A percentile compares a stretch with the other conserved stretches of the same genome.
phyloP scores from a whole-genome alignment of 768 basidiomycete species.

The Pleurotus platypus region DNA sequence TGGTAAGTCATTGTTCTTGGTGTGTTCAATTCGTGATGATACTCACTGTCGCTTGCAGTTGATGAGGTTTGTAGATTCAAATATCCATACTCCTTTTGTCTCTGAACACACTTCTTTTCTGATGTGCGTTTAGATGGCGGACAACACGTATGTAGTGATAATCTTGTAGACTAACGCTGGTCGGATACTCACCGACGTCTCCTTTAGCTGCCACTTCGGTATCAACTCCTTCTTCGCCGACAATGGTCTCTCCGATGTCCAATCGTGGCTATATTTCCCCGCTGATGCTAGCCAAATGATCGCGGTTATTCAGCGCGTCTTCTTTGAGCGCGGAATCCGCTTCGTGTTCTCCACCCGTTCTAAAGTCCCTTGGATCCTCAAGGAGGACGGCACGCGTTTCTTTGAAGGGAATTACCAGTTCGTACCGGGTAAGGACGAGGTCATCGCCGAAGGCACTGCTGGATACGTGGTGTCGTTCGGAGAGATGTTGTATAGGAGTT shows the following conservation, averaged over 20 bases:
- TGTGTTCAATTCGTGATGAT: neutral
- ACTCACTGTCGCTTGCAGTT: slow-evolving; percentile 31
- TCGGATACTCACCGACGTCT: neutral
- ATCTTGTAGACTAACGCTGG: no score
- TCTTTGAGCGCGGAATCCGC: slow-evolving; percentile 79
- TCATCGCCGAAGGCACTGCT: slow-evolving; percentile 69
- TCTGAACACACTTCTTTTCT: slow-evolving; percentile 3
- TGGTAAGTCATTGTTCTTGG: slow-evolving; percentile 35
- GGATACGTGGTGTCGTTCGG: slow-evolving; percentile 87
- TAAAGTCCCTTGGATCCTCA: slow-evolving; percentile 84
- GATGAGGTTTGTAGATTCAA: slow-evolving; percentile 44
- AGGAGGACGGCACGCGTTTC: slow-evolving; percentile 66
- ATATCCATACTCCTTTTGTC: no score
- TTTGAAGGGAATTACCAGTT: slow-evolving; percentile 75
- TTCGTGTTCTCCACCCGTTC: slow-evolving; percentile 89
- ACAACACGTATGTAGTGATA: slow-evolving; percentile 42
- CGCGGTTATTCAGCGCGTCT: slow-evolving; percentile 70
- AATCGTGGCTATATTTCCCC: slow-evolving; percentile 85
- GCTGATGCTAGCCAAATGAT: slow-evolving; percentile 81
- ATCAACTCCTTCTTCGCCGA: slow-evolving; percentile 87
- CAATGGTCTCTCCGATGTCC: slow-evolving; percentile 78
- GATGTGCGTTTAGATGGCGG: slow-evolving; percentile 29
- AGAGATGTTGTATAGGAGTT: slow-evolving; percentile 82
- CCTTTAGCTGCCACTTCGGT: slow-evolving; percentile 51
- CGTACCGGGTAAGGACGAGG: slow-evolving; percentile 81